These are phyloP conservation scores for Pseudoturritis turrita DNA, from an alignment of 345 rosid genomes.

Conservation along the genomic window DNA sequence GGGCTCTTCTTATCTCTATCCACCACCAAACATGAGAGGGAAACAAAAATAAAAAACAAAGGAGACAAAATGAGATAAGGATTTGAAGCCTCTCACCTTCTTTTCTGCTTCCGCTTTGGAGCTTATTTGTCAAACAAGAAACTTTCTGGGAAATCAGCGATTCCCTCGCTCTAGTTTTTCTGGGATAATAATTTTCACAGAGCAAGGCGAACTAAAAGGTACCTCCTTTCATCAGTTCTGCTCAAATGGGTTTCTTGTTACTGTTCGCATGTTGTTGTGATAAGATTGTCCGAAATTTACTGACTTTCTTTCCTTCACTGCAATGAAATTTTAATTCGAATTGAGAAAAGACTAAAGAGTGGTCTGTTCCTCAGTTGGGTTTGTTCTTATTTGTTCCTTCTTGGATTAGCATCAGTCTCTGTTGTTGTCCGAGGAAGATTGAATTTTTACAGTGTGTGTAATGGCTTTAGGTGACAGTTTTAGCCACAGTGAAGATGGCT, in stretches of 20 bases:
- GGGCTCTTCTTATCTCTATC: constrained; percentile 18
- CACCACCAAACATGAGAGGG: constrained; percentile 13
- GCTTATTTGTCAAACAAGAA: background rate
- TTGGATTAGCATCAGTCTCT: too few relatives aligned
- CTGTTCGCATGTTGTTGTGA: background rate
- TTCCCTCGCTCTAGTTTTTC: background rate
- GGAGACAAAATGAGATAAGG: constrained; percentile 26
- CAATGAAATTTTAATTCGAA: background rate
- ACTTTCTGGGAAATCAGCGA: background rate
- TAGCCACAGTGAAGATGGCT: constrained; percentile 43
- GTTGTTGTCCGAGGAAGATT: background rate
- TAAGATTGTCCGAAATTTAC: background rate
- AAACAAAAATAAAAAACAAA: background rate
- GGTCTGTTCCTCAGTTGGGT: background rate
- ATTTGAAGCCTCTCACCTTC: constrained; percentile 26
- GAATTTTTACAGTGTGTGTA: background rate
- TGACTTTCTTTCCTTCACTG: background rate
- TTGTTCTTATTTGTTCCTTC: too few relatives aligned
- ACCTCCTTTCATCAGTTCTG: constrained; percentile 8
- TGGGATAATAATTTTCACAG: background rate
- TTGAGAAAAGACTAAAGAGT: constrained; percentile 6
- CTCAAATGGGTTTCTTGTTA: background rate
- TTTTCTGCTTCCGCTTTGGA: background rate
- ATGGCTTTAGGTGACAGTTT: background rate
- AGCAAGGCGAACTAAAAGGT: constrained; percentile 20